Evolutionary conservation across 1,139 yeast genomes (phyloP), one percentile per base, ranked within the genome.

Genomic region (Keqinozyma sinolaborantium): DNA sequence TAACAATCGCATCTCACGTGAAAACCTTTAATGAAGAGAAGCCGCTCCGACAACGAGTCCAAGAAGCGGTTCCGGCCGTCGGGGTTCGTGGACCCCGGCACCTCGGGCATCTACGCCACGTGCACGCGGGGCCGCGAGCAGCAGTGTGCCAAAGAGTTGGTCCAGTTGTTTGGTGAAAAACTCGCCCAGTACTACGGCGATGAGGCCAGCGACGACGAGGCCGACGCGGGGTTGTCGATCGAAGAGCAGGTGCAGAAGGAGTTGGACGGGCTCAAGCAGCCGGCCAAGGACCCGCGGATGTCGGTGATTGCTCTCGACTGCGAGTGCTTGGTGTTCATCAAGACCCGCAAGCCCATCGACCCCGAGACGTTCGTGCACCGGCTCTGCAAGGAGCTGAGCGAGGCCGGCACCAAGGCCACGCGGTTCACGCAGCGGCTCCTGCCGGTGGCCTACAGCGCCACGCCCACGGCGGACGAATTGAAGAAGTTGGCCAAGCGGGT

Each of bases 91-190:
- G 96, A 87, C 48, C 95, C 96, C 0, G 79, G 79, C 30, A 83
- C 95, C 40, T 64, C 82, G 28, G 96, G 97, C 1, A 66, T 86
- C 2, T 92, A 82, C 58, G 95, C 88, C 14, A 85, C 96, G 0
- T 86, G 97, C 56, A 72, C 77, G 30, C 69, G 95, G 46, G 83
- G 85, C 27, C 77, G 81, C 42, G 96, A 90, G 56, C 70, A 73
- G 36, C 77, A 74, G 35, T 84, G 95, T 45, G 74, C 81, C 14
- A 76, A 77, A 38, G 97, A 90, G 55, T 62, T 90, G 47, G 69
- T 77, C 45, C 60, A 70, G 34, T 58, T 88, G 23, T 73, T 90
- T 34, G 51, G 60, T 33, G 70, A 75, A 31, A 78, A 78, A 41
- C 59, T 75, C 11, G 75, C 73, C 36, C 76, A 77, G 44, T 69